A percentile compares a stretch with the other conserved stretches of the same genome.
Evolutionary conservation across 805 yeast species (phyloP).

Genomic region (Deakozyma indianensis): DNA sequence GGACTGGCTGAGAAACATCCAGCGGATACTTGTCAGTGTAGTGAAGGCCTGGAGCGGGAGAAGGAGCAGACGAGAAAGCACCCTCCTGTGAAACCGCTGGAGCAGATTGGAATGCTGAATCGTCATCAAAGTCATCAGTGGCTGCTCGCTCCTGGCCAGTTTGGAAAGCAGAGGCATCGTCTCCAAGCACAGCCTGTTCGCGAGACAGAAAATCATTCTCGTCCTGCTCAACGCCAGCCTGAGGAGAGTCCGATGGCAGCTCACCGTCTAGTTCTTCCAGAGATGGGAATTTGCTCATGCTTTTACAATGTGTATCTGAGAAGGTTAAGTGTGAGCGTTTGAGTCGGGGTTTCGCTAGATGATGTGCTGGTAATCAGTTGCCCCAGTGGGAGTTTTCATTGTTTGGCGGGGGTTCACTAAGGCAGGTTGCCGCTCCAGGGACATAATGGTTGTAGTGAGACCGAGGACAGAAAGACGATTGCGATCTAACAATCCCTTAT

Average conservation of each 20-base stretch:
- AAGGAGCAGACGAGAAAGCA: slow-evolving; percentile 11
- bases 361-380: no score
- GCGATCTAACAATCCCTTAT: no score
- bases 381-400: no score
- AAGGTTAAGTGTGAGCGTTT: slow-evolving; percentile 3
- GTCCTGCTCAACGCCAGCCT: slow-evolving; percentile 2
- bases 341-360: slow-evolving; percentile 4
- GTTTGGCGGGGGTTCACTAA: no score
- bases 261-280: slow-evolving; percentile 23
- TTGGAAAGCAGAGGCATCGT: slow-evolving; percentile 25
- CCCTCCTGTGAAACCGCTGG: not conserved
- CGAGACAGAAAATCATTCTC: slow-evolving; percentile 26
- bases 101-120: slow-evolving; percentile 3
- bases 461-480: no score
- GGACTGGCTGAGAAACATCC: slow-evolving; percentile 42
- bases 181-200: slow-evolving; percentile 29
- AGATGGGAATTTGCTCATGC: slow-evolving; percentile 19
- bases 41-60: slow-evolving; percentile 11
- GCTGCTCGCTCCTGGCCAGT: slow-evolving; percentile 12
- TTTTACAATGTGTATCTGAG: slow-evolving; percentile 2
- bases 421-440: no score
- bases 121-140: slow-evolving; percentile 8
- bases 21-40: slow-evolving; percentile 16
- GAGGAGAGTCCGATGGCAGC: slow-evolving; percentile 6
- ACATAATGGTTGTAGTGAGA: no score